Conservation (phyloP, 2,329 filamentous ascomycete genomes). For the Celoporthe dispersa region DNA sequence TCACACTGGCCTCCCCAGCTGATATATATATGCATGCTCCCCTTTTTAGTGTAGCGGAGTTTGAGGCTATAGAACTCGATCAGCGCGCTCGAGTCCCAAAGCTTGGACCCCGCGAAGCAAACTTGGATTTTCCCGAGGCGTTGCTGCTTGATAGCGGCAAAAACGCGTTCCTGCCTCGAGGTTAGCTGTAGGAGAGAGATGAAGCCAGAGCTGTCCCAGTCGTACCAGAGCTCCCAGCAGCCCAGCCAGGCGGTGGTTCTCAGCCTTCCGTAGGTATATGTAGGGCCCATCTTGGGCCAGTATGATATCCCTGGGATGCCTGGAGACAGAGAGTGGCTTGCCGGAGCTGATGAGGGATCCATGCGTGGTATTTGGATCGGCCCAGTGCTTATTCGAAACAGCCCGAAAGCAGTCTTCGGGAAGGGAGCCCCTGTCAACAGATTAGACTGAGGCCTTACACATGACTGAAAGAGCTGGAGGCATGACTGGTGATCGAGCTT, state of each 20-base stretch:
- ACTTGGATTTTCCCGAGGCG: constrained; percentile 18
- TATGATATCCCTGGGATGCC: background rate
- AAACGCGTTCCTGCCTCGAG: constrained; percentile 2
- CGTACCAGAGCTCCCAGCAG: constrained; percentile 18
- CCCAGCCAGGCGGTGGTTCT: constrained; percentile 9
- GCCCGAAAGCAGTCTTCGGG: constrained; percentile 18
- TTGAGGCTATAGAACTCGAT: constrained; percentile 26
- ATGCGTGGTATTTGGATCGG: background rate
- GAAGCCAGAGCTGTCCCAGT: background rate
- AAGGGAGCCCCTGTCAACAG: constrained; percentile 3
- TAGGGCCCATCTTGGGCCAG: background rate
- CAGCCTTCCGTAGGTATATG: constrained; percentile 12
- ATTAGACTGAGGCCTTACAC: background rate
- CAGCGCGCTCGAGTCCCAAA: constrained; percentile 4
- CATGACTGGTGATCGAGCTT: background rate
- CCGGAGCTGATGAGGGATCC: constrained; percentile 12
- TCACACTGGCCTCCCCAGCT: constrained; percentile 5
- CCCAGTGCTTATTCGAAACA: background rate
- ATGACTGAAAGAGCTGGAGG: background rate
- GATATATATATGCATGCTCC: constrained; percentile 9
- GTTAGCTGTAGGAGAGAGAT: background rate
- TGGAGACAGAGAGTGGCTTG: background rate
- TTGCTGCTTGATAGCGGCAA: constrained; percentile 10
- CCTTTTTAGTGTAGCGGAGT: constrained; percentile 14
- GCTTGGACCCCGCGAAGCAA: constrained; percentile 19